Evolutionary conservation across 768 basidiomycete genomes (phyloP), one percentile per base, ranked within the genome.

Genomic region (Podaxis sp.): DNA sequence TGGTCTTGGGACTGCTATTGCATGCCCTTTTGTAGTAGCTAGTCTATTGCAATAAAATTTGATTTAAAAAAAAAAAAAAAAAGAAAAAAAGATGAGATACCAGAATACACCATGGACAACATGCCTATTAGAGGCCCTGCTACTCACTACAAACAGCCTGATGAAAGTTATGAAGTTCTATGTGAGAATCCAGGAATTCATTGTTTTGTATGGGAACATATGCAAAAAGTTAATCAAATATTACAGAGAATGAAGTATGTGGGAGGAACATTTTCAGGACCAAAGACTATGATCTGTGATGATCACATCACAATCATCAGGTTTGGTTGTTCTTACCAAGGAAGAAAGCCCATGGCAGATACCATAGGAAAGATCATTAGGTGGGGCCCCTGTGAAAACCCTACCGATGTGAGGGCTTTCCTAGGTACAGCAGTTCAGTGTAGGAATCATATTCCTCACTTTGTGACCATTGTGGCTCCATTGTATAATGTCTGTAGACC

Each of bases 161-260:
- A 75, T 30, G 70, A 76, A 0, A 11, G 1, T 0, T 75, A 67
- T 55, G 70, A 80, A 52, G 73, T 66, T 0, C 71, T 80, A 0
- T 66, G 69, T 0, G 71, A 72, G 1, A 81, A 80, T 56, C 55
- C 54, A 0, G 73, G 74, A 0, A 77, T 81, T 2, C 48, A 70
- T 0, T 38, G 69, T 0, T 82, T 81, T 49, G 69, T 82, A 0
- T 80, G 71, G 70, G 74, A 82, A 48, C 74, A 79, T 33, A 62
- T 76, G 2, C 20, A 62, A 0, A 66, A 70, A 40, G 22, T 78
- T 3, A 73, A 80, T 51, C 38, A 71, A 0, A 60, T 80, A 0
- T 17, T 77, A 0, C 73, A 77, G 15, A 48, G 66, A 0, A 69
- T 78, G 22, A 70, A 69, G 8, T 63, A 63, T 50, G 40, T 8